Evolutionary conservation across 2,329 filamentous ascomycete genomes (phyloP).

Genomic region (Hypomyces perniciosus): DNA sequence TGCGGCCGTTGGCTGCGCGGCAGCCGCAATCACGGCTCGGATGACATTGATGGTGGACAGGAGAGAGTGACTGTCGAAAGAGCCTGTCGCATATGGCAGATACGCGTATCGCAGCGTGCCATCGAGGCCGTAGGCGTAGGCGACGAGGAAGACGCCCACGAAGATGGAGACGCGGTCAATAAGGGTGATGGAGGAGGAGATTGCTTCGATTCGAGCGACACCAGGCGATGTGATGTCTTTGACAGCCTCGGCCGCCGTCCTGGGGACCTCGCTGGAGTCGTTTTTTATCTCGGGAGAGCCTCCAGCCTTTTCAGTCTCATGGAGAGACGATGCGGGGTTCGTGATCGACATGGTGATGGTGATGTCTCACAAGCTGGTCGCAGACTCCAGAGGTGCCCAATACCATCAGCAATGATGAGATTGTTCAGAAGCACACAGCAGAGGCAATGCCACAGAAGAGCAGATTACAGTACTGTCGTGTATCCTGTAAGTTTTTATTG

Average conservation of each 20-base stretch:
- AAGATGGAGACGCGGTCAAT: constrained; percentile 53
- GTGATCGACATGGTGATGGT: background rate
- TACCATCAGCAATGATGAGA: background rate
- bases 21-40: constrained; percentile 53
- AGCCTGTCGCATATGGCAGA: constrained; percentile 49
- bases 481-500: too few species aligned
- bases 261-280: background rate
- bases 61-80: constrained; percentile 47
- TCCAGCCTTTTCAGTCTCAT: constrained; percentile 7
- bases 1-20: constrained; percentile 50
- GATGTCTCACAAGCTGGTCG: background rate
- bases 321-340: background rate
- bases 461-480: too few species aligned
- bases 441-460: too few species aligned
- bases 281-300: background rate
- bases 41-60: constrained; percentile 53
- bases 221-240: constrained; percentile 40
- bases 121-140: constrained; percentile 59
- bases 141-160: constrained; percentile 54
- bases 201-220: constrained; percentile 53
- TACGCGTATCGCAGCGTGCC: constrained; percentile 50
- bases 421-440: background rate
- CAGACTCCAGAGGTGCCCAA: background rate
- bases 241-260: constrained; percentile 1
- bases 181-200: constrained; percentile 45